phyloP scores from a whole-genome alignment of 768 basidiomycete species.

The Glaciozyma antarctica region DNA sequence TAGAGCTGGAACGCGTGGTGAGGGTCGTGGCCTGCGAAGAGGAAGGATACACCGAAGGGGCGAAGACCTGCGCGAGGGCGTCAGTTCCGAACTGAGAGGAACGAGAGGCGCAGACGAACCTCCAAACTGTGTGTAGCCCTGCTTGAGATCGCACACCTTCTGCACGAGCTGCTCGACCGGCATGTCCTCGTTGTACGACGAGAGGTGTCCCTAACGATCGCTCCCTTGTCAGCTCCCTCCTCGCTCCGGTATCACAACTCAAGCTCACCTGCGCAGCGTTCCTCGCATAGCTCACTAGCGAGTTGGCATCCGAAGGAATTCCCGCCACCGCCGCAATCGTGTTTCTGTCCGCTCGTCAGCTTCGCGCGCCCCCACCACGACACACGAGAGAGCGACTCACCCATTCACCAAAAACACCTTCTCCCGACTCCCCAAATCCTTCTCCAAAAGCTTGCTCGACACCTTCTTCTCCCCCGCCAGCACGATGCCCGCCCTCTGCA shows the following conservation, averaged over 20 bases:
- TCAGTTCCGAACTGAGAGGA: neutral
- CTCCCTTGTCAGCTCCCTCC: neutral
- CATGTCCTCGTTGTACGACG: conserved; percentile 91
- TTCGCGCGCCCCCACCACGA: conserved; percentile 37
- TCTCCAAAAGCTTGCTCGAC: conserved; percentile 92
- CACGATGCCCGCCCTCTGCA: conserved; percentile 68
- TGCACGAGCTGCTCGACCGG: conserved; percentile 94
- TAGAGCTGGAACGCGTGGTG: conserved; percentile 95
- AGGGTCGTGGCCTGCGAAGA: conserved; percentile 94
- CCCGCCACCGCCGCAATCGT: conserved; percentile 92
- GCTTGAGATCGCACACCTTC: conserved; percentile 90
- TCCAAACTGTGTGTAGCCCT: conserved; percentile 95
- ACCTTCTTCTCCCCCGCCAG: conserved; percentile 96
- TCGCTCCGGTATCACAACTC: too few relatives aligned
- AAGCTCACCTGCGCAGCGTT: conserved; percentile 53
- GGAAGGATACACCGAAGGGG: conserved; percentile 91
- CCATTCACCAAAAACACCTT: conserved; percentile 91
- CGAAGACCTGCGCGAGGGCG: conserved; percentile 60
- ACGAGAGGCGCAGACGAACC: conserved; percentile 47
- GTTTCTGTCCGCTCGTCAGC: conserved; percentile 52
- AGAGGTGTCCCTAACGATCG: conserved; percentile 56
- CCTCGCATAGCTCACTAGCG: conserved; percentile 87
- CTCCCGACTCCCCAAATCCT: conserved; percentile 90
- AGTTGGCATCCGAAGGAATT: conserved; percentile 93
- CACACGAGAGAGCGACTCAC: conserved; percentile 36